These are phyloP conservation scores for Neurospora intermedia DNA, from an alignment of 495 filamentous ascomycete genomes.

Conservation along the genomic window DNA sequence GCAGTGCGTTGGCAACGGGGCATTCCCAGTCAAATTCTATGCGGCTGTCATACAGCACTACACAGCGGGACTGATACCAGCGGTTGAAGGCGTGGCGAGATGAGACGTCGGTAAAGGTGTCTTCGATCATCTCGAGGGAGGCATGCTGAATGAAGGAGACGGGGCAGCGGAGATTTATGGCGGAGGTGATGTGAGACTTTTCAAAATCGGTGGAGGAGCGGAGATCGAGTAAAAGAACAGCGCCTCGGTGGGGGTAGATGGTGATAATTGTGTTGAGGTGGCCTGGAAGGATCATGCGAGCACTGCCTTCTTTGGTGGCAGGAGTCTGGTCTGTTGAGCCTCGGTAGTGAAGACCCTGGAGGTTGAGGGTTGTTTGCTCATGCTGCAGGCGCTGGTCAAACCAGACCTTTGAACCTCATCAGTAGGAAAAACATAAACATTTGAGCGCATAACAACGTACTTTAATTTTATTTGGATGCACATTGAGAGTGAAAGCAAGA, in stretches of 20 bases:
- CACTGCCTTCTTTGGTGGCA: constrained; percentile 12
- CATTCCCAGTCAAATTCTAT: constrained; percentile 38
- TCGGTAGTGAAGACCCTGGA: constrained; percentile 20
- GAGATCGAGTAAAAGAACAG: constrained; percentile 35
- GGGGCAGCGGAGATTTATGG: constrained; percentile 36
- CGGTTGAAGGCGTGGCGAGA: constrained; percentile 33
- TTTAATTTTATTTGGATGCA: constrained; percentile 26
- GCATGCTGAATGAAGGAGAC: constrained; percentile 30
- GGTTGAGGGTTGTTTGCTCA: constrained; percentile 25
- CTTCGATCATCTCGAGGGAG: constrained; percentile 38
- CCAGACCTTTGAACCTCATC: constrained; percentile 22
- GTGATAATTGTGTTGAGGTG: constrained; percentile 36
- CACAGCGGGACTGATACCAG: constrained; percentile 32
- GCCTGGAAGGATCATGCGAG: constrained; percentile 36
- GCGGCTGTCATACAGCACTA: constrained; percentile 38
- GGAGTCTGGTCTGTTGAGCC: constrained; percentile 17
- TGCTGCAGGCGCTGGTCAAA: constrained; percentile 35
- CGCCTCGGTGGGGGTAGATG: constrained; percentile 26
- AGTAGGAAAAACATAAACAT: neutral
- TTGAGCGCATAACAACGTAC: neutral
- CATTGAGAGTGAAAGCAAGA: constrained; percentile 31
- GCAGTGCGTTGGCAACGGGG: constrained; percentile 30
- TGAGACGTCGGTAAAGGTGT: constrained; percentile 33
- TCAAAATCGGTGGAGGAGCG: constrained; percentile 33
- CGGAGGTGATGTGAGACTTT: constrained; percentile 35